Conservation (phyloP, 176 grass and related monocot species). For the Metroxylon sagu region DNA sequence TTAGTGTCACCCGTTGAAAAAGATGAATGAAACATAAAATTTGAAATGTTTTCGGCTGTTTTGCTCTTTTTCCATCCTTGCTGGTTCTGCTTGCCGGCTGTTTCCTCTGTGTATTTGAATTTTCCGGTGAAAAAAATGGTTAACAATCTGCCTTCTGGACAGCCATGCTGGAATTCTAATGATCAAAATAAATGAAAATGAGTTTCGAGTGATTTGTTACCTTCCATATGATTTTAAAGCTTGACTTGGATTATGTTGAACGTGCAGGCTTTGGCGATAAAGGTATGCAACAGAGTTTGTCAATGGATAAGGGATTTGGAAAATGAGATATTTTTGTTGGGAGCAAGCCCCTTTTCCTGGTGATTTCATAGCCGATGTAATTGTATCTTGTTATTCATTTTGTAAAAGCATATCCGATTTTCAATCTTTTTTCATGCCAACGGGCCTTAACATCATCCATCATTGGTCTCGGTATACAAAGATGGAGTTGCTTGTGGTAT, state of each 20-base stretch:
- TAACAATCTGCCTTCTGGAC: no score
- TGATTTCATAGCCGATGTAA: slow-evolving; percentile 57
- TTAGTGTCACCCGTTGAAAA: no score
- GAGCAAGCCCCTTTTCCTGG: slow-evolving; percentile 88
- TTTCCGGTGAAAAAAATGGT: no score
- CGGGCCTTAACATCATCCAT: no score
- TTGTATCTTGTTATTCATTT: slow-evolving; percentile 5
- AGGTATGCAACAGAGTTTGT: slow-evolving; percentile 87
- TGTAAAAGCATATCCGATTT: slow-evolving; percentile 29
- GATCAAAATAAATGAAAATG: not conserved
- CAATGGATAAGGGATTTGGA: slow-evolving; percentile 95
- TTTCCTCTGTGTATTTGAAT: no score
- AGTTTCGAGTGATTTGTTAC: not conserved
- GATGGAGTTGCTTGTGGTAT: no score
- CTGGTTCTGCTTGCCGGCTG: no score
- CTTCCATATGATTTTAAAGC: slow-evolving; percentile 4
- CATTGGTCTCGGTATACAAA: no score
- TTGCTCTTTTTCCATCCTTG: no score
- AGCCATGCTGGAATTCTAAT: no score
- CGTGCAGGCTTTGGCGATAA: slow-evolving; percentile 74
- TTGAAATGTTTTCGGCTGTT: no score
- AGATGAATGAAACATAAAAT: no score
- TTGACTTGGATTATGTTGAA: not conserved
- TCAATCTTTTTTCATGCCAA: slow-evolving; percentile 4
- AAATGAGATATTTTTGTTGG: slow-evolving; percentile 87